Evolutionary conservation across 1,284 basidiomycete genomes (phyloP).

Genomic region (Cryptococcus sp.): DNA sequence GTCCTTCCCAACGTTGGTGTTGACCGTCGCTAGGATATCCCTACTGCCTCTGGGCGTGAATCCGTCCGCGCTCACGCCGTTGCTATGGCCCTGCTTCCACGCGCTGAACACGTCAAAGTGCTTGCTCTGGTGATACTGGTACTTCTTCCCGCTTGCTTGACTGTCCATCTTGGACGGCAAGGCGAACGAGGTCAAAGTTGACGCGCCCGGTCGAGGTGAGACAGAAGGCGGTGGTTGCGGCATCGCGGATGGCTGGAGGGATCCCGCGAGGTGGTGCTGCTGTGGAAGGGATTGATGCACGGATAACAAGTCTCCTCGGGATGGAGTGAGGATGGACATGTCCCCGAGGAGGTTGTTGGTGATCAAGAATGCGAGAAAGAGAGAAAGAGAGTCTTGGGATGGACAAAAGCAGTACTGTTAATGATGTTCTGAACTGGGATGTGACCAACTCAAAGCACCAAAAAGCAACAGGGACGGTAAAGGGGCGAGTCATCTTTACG

Average conservation of each 20-base stretch:
- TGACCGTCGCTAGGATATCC: slow-evolving; percentile 20
- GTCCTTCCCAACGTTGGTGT: slow-evolving; percentile 4
- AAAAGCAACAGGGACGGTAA: too few relatives aligned
- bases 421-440: too few relatives aligned
- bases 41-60: slow-evolving; percentile 2
- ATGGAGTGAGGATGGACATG: slow-evolving; percentile 9
- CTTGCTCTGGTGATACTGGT: not conserved
- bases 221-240: not conserved
- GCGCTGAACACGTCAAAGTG: slow-evolving; percentile 13
- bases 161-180: slow-evolving; percentile 5
- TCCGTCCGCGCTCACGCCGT: slow-evolving; percentile 1
- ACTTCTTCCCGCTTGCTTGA: not conserved
- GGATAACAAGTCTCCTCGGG: slow-evolving; percentile 15
- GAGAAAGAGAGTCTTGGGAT: too few relatives aligned
- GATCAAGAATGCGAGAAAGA: too few relatives aligned
- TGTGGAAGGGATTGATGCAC: not conserved
- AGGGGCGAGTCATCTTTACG: too few relatives aligned
- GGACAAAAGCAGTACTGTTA: too few relatives aligned
- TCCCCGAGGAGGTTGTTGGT: slow-evolving; percentile 2
- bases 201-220: slow-evolving; percentile 4
- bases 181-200: not conserved
- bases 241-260: not conserved
- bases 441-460: too few relatives aligned
- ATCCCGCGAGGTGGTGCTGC: not conserved
- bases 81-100: slow-evolving; percentile 8